phyloP scores from a whole-genome alignment of 2,329 filamentous ascomycete species.

The Neopestalotiopsis sp. region DNA sequence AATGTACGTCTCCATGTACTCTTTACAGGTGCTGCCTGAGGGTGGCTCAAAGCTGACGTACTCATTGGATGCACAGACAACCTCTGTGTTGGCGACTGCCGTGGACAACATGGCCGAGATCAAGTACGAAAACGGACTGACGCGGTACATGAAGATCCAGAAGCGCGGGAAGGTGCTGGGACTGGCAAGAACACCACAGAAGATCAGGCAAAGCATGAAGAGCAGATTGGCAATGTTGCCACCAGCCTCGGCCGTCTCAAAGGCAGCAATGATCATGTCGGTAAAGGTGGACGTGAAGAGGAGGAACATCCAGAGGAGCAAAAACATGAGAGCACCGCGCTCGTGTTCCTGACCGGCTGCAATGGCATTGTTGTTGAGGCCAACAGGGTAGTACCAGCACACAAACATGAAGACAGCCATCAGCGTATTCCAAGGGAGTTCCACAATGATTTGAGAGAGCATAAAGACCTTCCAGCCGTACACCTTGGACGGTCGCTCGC shows the following conservation, averaged over 20 bases:
- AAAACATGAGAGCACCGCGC: conserved; percentile 77
- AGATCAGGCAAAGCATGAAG: conserved; percentile 73
- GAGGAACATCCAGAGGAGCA: conserved; percentile 75
- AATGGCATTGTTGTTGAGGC: conserved; percentile 71
- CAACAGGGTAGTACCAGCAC: conserved; percentile 84
- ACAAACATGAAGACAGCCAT: conserved; percentile 77
- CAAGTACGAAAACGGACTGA: conserved; percentile 76
- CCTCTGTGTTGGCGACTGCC: conserved; percentile 62
- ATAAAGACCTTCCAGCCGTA: conserved; percentile 87
- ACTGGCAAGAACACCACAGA: conserved; percentile 72
- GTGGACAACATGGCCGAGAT: conserved; percentile 67
- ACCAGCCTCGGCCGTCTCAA: conserved; percentile 73
- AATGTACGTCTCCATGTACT: conserved; percentile 58
- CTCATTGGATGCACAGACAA: conserved; percentile 68
- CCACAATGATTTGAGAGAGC: conserved; percentile 78
- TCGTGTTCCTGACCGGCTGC: conserved; percentile 63
- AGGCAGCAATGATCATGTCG: conserved; percentile 73
- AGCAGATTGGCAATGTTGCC: conserved; percentile 75
- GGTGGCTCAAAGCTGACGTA: conserved; percentile 64
- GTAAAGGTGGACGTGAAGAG: conserved; percentile 81
- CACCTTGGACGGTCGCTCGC: conserved; percentile 78
- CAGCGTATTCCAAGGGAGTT: conserved; percentile 81
- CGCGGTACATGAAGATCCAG: conserved; percentile 77
- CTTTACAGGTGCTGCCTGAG: conserved; percentile 52
- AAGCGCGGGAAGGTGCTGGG: conserved; percentile 66